Evolutionary conservation across 129 eudicot species (phyloP), one percentile per base, ranked within the genome.

Genomic region (Arctium minus): DNA sequence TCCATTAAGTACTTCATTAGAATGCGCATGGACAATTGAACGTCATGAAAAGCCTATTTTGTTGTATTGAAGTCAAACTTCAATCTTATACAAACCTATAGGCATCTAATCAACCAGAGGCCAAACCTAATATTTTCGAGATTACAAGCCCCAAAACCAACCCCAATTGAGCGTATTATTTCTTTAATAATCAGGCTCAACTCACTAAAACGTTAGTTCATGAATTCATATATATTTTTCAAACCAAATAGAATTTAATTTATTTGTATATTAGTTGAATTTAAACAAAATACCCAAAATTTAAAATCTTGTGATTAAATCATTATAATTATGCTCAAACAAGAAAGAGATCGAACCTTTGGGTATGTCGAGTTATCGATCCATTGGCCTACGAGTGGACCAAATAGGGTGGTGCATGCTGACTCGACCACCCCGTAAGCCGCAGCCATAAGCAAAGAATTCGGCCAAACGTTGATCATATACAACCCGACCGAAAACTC

Each of bases 401-500:
- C 99, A 36, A 90, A 93, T 60, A 96, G 65, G 56, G 94, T 90
- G 70, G 92, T 92, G 10, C 98, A 93, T 1, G 98, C 87, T 2
- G 95, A 85, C 87, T 96, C 99, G 3, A 90, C 93, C 85, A 90
- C 93, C 15, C 99, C 99, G 80, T 93, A 96, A 53, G 91, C 82
- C 22, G 99, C 99, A 67, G 98, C 89, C 74, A 96, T 90, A 82
- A 96, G 88, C 86, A 96, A 86, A 12, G 99, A 96, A 73, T 88
- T 87, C 35, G 99, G 99, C 97, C 99, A 91, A 73, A 96, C 72
- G 50, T 89, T 86, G 83, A 96, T 96, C 99, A 96, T 93, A 90
- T 96, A 96, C 80, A 96, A 85, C 37, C 92, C 99, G 13, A 96
- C 99, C 35, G 97, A 96, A 80, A 96, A 96, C 84, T 93, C 99